phyloP scores from a whole-genome alignment of 768 basidiomycete genomes.

The Tricholomella constricta region DNA sequence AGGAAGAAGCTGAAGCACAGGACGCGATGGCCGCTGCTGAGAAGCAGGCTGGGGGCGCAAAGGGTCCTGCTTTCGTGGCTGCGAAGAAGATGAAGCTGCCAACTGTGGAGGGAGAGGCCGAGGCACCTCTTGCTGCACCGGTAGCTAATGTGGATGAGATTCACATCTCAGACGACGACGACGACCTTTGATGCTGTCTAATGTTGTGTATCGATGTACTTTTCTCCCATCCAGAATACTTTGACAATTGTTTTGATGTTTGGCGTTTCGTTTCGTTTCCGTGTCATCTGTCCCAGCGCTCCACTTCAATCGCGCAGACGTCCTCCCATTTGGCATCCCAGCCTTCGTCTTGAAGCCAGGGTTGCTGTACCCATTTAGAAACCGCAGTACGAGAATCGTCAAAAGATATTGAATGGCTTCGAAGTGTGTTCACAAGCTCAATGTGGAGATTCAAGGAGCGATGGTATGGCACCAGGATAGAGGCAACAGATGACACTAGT shows the following conservation, averaged over 20 bases:
- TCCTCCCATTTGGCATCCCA: conserved; percentile 82
- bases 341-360: conserved; percentile 62
- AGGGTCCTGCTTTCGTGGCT: conserved; percentile 77
- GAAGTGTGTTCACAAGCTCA: conserved; percentile 57
- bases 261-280: conserved; percentile 10
- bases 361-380: conserved; percentile 69
- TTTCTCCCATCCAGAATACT: conserved; percentile 1
- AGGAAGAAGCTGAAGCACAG: conserved; percentile 44
- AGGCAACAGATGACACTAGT: conserved; percentile 56
- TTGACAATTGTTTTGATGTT: conserved; percentile 14
- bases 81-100: conserved; percentile 57
- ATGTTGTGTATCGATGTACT: conserved; percentile 12
- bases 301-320: conserved; percentile 74
- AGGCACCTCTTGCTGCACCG: conserved; percentile 25
- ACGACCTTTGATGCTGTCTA: conserved; percentile 41
- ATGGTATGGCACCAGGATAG: conserved; percentile 64
- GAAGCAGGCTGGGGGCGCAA: conserved; percentile 55
- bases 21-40: conserved; percentile 93
- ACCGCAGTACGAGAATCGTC: conserved; percentile 66
- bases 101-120: conserved; percentile 38
- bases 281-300: conserved; percentile 56
- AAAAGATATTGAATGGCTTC: conserved; percentile 68
- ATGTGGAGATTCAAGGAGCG: conserved; percentile 61
- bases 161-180: conserved; percentile 86
- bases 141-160: conserved; percentile 78